Evolutionary conservation across 352 stramenopile species (phyloP).

Genomic region (Aphanomyces cochlioides): DNA sequence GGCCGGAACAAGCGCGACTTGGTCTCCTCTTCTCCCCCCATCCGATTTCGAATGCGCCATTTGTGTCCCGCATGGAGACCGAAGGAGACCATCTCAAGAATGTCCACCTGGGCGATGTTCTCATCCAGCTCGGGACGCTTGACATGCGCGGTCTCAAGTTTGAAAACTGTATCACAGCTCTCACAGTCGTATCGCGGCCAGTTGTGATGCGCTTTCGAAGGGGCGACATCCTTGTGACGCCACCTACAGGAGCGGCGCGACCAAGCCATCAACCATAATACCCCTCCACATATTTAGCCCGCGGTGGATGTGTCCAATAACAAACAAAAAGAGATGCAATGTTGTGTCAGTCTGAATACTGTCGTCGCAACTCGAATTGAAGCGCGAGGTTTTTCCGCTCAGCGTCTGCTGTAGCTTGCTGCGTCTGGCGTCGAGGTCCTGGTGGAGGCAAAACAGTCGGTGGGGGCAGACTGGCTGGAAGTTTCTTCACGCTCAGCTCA

Average conservation of each 20-base stretch:
- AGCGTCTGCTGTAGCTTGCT: background rate
- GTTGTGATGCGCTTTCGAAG: conserved; percentile 71
- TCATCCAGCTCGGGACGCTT: conserved; percentile 75
- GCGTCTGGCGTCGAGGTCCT: background rate
- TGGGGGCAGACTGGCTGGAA: too few relatives aligned
- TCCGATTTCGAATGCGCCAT: conserved; percentile 25
- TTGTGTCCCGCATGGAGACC: conserved; percentile 27
- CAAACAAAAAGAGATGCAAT: too few relatives aligned
- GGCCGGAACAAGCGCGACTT: conserved; percentile 78
- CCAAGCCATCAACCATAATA: background rate
- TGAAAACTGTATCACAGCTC: conserved; percentile 78
- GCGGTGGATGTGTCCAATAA: too few relatives aligned
- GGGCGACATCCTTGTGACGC: background rate
- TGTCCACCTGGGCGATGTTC: conserved; percentile 66
- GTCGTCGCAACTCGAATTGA: conserved; percentile 15
- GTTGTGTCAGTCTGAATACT: conserved; percentile 9
- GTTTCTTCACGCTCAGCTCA: background rate
- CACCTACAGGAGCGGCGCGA: conserved; percentile 11
- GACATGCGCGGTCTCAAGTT: conserved; percentile 75
- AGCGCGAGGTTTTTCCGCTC: background rate
- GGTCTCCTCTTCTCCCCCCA: conserved; percentile 70
- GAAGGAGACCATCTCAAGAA: conserved; percentile 43
- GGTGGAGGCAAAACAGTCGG: background rate
- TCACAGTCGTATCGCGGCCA: conserved; percentile 75
- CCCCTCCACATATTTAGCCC: too few relatives aligned